Evolutionary conservation across 2,329 filamentous ascomycete species (phyloP).

Genomic region (Monascus ruber): DNA sequence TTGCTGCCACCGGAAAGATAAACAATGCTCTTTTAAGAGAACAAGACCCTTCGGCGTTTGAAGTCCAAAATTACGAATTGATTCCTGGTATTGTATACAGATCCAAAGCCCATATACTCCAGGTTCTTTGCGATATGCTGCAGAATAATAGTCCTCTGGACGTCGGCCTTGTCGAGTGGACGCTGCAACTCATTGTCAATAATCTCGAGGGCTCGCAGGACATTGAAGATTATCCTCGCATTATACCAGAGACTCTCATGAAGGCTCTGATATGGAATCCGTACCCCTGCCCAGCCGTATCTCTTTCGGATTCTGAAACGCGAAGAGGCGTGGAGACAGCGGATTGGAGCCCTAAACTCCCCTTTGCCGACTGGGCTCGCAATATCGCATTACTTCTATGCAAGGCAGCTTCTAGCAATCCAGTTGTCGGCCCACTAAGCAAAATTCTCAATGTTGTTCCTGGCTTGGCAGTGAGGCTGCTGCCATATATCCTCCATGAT

Average conservation of each 20-base stretch:
- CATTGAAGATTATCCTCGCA: constrained; percentile 21
- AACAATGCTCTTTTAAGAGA: constrained; percentile 36
- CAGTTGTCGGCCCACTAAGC: constrained; percentile 57
- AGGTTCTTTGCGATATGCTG: constrained; percentile 51
- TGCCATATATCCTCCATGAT: constrained; percentile 79
- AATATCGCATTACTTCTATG: constrained; percentile 40
- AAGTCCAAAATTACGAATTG: constrained; percentile 3
- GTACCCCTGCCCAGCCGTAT: constrained; percentile 27
- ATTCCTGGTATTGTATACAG: constrained; percentile 8
- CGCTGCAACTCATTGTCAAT: constrained; percentile 32
- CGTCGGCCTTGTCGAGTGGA: constrained; percentile 33
- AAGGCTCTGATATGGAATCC: constrained; percentile 31
- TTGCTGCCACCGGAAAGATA: constrained; percentile 60
- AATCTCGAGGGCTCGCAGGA: constrained; percentile 18
- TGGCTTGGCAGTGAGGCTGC: constrained; percentile 59
- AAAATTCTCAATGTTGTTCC: constrained; percentile 55
- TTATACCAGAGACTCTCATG: constrained; percentile 26
- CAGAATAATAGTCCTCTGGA: constrained; percentile 43
- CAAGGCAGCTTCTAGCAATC: constrained; percentile 48
- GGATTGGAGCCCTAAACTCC: constrained; percentile 10
- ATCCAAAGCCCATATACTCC: constrained; percentile 55
- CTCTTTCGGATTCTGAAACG: constrained; percentile 10
- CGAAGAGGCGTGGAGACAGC: constrained; percentile 6
- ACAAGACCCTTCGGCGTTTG: constrained; percentile 20
- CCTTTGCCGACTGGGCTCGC: constrained; percentile 24